These are phyloP conservation scores for Ilex aquifolium DNA, from an alignment of 257 asterid species.

Conservation along the genomic window DNA sequence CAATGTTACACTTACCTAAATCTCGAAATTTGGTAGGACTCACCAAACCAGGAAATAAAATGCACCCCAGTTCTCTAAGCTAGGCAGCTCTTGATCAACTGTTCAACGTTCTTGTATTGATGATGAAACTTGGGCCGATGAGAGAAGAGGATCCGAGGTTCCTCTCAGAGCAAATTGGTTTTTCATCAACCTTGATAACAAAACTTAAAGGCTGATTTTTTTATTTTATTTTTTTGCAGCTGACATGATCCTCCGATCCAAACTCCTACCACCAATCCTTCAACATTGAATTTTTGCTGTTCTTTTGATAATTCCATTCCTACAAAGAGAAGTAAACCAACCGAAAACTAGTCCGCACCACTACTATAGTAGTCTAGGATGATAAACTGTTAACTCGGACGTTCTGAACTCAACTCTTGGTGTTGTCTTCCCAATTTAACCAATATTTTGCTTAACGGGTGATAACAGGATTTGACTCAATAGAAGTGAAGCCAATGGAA, in stretches of 20 bases:
- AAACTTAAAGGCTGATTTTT: conserved; percentile 29
- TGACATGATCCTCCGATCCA: conserved; percentile 83
- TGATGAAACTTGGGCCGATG: conserved; percentile 18
- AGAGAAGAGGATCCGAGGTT: conserved; percentile 69
- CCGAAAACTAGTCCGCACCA: neutral
- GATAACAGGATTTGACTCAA: too few species aligned
- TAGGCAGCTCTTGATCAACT: too few species aligned
- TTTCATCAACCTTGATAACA: conserved; percentile 34
- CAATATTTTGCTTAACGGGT: too few species aligned
- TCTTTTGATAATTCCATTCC: neutral
- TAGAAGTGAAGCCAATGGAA: too few species aligned
- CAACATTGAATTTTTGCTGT: neutral
- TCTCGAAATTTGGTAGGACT: neutral
- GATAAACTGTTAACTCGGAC: too few species aligned
- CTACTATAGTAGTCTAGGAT: neutral
- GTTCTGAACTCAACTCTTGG: too few species aligned
- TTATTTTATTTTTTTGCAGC: conserved; percentile 31
- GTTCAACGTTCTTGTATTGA: too few species aligned
- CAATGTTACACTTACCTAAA: neutral
- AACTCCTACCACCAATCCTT: conserved; percentile 26
- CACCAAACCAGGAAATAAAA: conserved; percentile 12
- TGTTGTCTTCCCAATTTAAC: too few species aligned
- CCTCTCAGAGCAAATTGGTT: conserved; percentile 62
- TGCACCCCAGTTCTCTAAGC: too few species aligned
- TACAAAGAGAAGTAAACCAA: neutral